Conservation (phyloP, 208 protist species). For the Naegleria lovaniensis region DNA sequence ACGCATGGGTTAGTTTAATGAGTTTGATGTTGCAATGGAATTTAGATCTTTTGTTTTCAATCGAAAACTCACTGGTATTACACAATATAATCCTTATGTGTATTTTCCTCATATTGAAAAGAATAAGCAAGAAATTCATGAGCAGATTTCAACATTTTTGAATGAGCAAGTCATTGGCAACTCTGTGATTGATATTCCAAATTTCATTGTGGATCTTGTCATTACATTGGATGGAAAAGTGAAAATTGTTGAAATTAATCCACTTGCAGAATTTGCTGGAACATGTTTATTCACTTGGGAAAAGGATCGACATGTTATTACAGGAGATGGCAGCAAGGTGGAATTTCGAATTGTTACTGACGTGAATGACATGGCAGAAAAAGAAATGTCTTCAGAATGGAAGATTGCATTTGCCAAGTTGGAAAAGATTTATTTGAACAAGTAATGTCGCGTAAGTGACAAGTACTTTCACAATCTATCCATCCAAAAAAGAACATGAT, state of each 20-base stretch:
- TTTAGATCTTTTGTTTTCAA: constrained; percentile 8
- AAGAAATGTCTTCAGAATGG: background rate
- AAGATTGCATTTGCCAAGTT: background rate
- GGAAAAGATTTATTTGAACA: background rate
- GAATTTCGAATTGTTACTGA: background rate
- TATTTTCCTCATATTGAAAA: constrained; percentile 7
- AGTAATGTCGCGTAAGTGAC: no score
- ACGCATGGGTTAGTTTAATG: background rate
- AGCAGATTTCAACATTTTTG: background rate
- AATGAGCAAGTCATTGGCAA: background rate
- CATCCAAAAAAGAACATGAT: no score
- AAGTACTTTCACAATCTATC: no score
- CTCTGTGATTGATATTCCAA: background rate
- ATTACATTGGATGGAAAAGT: background rate
- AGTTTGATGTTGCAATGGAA: constrained; percentile 15
- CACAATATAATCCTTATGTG: constrained; percentile 8
- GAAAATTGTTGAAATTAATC: constrained; percentile 22
- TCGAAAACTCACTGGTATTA: background rate
- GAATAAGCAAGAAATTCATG: background rate
- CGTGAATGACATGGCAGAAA: background rate
- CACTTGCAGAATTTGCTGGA: constrained; percentile 18
- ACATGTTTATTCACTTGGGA: background rate
- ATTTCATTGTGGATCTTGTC: background rate
- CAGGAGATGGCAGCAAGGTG: background rate
- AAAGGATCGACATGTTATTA: background rate